Evolutionary conservation across 495 filamentous ascomycete genomes (phyloP), one percentile per base, ranked within the genome.

Genomic region (Lasiosphaeris hirsuta): DNA sequence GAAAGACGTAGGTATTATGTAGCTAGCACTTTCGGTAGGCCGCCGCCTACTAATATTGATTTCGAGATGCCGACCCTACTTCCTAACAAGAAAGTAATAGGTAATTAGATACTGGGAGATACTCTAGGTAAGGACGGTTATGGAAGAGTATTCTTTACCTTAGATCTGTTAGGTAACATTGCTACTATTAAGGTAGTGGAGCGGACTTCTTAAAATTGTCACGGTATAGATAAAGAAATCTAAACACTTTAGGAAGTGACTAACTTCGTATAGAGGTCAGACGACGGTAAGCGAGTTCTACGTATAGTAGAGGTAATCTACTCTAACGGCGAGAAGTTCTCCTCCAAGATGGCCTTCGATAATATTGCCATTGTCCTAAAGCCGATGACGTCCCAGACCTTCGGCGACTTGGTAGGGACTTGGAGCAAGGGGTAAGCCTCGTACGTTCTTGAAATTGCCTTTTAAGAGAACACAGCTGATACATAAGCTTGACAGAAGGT

Each of bases 401-500:
- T 45, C 42, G 42, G 42, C 42, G 42, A 45, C 42, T 45, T 45
- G 42, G 42, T 45, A n/a, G 42, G 42, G 42, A 45, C 42, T 45
- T n/a, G 42, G 42, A 45, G 42, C 42, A 45, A 45, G 42, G 42
- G 42, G 15, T 45, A 45, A 45, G 42, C 42, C 42, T 45, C 42
- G 42, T n/a, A n/a, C 42, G 42, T 45, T 45, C 42, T 45, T 45
- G 15, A 45, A 45, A 45, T 45, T 45, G 42, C 42, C 42, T 45
- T 45, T 45, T 45, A 45, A 15, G 42, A 45, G 42, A 45, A 45
- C 42, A 45, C 42, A 45, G 42, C 42, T 45, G 42, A 18, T n/a
- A n/a, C 42, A 45, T 45, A n/a, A 45, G 42, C 42, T 45, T n/a
- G 42, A 45, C 42, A 45, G 42, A 45, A n/a, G 42, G 42, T 45